A percentile compares a stretch with the other conserved stretches of the same genome.
phyloP scores from a whole-genome alignment of 768 basidiomycete genomes.

The Phanerochaete sordida region DNA sequence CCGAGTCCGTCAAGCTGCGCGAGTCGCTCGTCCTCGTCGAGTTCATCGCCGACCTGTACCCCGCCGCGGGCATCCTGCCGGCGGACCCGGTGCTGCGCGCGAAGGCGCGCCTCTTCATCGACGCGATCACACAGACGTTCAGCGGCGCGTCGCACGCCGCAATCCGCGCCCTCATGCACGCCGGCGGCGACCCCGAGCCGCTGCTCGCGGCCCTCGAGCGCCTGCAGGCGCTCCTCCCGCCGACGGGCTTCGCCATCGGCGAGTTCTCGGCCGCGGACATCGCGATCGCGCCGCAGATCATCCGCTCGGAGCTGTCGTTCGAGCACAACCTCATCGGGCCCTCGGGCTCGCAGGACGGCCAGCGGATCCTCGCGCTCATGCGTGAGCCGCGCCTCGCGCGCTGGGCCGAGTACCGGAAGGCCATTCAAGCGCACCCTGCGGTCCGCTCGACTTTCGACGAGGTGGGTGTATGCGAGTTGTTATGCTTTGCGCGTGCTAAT shows the following conservation, averaged over 20 bases:
- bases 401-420: slow-evolving; percentile 44
- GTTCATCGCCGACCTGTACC: slow-evolving; percentile 60
- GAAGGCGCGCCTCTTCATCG: slow-evolving; percentile 60
- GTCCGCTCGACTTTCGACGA: slow-evolving; percentile 51
- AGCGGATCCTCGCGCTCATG: slow-evolving; percentile 39
- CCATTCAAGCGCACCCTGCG: slow-evolving; percentile 48
- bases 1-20: slow-evolving; percentile 55
- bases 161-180: slow-evolving; percentile 33
- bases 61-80: slow-evolving; percentile 46
- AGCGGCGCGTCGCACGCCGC: slow-evolving; percentile 30
- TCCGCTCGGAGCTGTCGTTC: slow-evolving; percentile 42
- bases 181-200: slow-evolving; percentile 35
- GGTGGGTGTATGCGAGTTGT: slow-evolving; percentile 32
- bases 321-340: slow-evolving; percentile 49
- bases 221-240: slow-evolving; percentile 48
- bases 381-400: slow-evolving; percentile 46
- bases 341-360: slow-evolving; percentile 47
- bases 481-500: background rate
- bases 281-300: slow-evolving; percentile 57
- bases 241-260: slow-evolving; percentile 40
- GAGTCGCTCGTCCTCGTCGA: slow-evolving; percentile 68
- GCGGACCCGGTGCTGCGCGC: slow-evolving; percentile 54
- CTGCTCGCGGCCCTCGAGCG: slow-evolving; percentile 41
- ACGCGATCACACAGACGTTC: slow-evolving; percentile 47
- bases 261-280: slow-evolving; percentile 60